These are phyloP conservation scores for barley (Hordeum vulgare) DNA, from an alignment of 176 grass and related monocot genomes.

Conservation along the genomic window MorexV3_pseudomolecules_assembly NC_058524.1:182880316-182880815, in stretches of 20 bases:
- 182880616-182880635: too few relatives aligned
- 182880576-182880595: too few relatives aligned
- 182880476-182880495: neutral
- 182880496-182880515: neutral
- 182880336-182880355: neutral
- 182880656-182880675: too few relatives aligned
- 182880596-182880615: too few relatives aligned
- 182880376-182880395: neutral
- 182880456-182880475: neutral
- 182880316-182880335: neutral
- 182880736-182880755: too few relatives aligned
- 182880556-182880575: neutral
- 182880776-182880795: too few relatives aligned
- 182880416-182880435: conserved; percentile 38
- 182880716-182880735: too few relatives aligned
- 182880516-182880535: neutral
- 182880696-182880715: too few relatives aligned
- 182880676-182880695: too few relatives aligned
- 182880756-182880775: too few relatives aligned
- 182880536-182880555: neutral
- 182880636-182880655: too few relatives aligned
- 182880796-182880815: too few relatives aligned
- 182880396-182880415: conserved; percentile 16
- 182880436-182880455: neutral
- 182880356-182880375: neutral